phyloP scores from a whole-genome alignment of 2,329 filamentous ascomycete genomes.

The Penicillium sclerotigenum region DNA sequence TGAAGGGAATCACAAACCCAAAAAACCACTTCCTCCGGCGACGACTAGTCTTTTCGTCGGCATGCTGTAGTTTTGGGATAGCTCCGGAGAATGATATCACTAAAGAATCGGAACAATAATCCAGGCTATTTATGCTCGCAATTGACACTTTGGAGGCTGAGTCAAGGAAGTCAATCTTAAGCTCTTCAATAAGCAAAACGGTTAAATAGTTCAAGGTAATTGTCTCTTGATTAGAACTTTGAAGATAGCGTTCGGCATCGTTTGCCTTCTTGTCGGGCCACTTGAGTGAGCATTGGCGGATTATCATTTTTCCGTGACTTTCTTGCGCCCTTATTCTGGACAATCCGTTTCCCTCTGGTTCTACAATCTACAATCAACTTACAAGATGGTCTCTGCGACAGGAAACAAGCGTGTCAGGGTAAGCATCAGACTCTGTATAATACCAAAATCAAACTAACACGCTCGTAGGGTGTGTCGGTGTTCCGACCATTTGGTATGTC shows the following conservation, averaged over 20 bases:
- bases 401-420: slow-evolving; percentile 55
- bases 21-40: slow-evolving; percentile 88
- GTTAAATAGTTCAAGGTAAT: not conserved
- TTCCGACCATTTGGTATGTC: slow-evolving; percentile 47
- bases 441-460: slow-evolving; percentile 19
- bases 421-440: slow-evolving; percentile 12
- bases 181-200: not conserved
- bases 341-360: not conserved
- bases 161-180: not conserved
- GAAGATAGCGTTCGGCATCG: slow-evolving; percentile 1
- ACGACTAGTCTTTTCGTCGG: slow-evolving; percentile 78
- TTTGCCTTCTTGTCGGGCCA: not conserved
- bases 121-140: slow-evolving; percentile 8
- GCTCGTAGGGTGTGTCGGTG: slow-evolving; percentile 43
- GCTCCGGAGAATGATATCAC: slow-evolving; percentile 10
- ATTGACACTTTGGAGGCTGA: not conserved
- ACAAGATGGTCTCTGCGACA: slow-evolving; percentile 52
- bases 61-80: slow-evolving; percentile 36
- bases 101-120: not conserved
- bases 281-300: not conserved
- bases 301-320: slow-evolving; percentile 2
- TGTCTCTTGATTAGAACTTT: not conserved
- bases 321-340: slow-evolving; percentile 11
- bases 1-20: slow-evolving; percentile 54
- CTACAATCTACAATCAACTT: not conserved